A percentile compares a stretch with the other conserved stretches of the same genome.
These are phyloP conservation scores for Jatropha multifida DNA, from an alignment of 441 rosid genomes.

Conservation along the genomic window DNA sequence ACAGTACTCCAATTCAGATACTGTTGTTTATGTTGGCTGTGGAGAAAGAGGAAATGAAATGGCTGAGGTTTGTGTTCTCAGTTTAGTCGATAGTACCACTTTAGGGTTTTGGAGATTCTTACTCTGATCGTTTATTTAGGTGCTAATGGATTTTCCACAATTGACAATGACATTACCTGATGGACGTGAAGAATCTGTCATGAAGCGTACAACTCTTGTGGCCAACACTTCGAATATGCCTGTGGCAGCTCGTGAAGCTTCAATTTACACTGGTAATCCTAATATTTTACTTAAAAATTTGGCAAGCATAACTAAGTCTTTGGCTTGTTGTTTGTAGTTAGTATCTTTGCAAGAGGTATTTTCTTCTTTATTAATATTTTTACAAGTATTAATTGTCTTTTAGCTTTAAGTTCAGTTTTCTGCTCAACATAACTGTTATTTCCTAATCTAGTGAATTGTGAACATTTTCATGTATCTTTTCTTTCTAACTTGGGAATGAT, in stretches of 20 bases:
- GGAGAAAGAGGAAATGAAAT: constrained; percentile 99
- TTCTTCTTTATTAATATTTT: not conserved
- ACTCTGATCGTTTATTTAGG: constrained; percentile 40
- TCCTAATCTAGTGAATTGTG: not conserved
- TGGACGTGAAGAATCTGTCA: constrained; percentile 99
- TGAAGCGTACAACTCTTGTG: constrained; percentile 98
- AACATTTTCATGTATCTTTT: not conserved
- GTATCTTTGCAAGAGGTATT: not conserved
- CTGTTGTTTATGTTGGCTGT: constrained; percentile 98
- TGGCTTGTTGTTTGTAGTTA: not conserved
- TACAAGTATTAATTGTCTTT: not conserved
- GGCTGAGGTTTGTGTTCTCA: constrained; percentile 81
- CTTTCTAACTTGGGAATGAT: not conserved
- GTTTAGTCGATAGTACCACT: constrained; percentile 14
- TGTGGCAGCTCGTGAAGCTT: constrained; percentile 99
- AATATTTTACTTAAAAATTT: not conserved
- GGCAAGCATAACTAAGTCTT: not conserved
- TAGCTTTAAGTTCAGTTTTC: not conserved
- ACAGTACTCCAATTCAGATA: constrained; percentile 98
- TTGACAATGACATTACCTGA: constrained; percentile 99
- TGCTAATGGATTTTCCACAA: constrained; percentile 99
- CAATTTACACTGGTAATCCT: constrained; percentile 89
- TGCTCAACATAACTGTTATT: not conserved
- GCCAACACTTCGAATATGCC: constrained; percentile 99
- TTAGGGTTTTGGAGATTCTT: constrained; percentile 8